Percentiles rank a stretch among this genome's conserved stretches.
phyloP scores from a whole-genome alignment of 345 rosid genomes.

The Hibiscus trionum region DNA sequence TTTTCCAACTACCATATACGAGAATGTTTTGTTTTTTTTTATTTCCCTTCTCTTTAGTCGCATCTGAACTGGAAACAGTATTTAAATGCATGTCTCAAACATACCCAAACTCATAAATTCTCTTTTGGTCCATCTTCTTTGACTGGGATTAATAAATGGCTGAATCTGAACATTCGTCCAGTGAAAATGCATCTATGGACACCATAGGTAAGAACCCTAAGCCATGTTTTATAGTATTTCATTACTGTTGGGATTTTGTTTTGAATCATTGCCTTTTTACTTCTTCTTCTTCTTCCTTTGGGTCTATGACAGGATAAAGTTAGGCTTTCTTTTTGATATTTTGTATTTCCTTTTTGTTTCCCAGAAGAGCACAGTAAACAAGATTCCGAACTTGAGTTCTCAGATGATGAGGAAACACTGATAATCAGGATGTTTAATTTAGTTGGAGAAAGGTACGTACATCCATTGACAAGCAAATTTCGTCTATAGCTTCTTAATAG shows the following conservation, averaged over 20 bases:
- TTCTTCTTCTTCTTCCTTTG: background rate
- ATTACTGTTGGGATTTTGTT: background rate
- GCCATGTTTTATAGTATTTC: background rate
- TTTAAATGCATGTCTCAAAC: background rate
- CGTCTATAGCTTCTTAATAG: too few relatives aligned
- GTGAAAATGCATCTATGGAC: constrained; percentile 10
- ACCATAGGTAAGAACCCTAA: background rate
- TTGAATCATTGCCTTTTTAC: background rate
- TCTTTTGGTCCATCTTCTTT: background rate
- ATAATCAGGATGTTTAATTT: constrained; percentile 33
- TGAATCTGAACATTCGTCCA: constrained; percentile 17
- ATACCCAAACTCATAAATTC: background rate
- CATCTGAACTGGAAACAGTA: background rate
- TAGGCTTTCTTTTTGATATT: background rate
- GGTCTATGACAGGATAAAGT: background rate
- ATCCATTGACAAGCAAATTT: too few relatives aligned
- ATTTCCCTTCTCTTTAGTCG: background rate
- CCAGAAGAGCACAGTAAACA: constrained; percentile 13
- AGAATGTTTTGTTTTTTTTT: background rate
- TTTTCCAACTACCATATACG: background rate
- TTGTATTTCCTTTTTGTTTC: background rate
- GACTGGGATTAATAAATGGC: constrained; percentile 6
- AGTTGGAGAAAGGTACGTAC: constrained; percentile 28
- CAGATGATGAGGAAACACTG: constrained; percentile 37
- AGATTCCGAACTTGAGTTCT: constrained; percentile 24